Base-by-base conservation (phyloP, 495 filamentous ascomycete genomes). In the Penicillium canariense region DNA sequence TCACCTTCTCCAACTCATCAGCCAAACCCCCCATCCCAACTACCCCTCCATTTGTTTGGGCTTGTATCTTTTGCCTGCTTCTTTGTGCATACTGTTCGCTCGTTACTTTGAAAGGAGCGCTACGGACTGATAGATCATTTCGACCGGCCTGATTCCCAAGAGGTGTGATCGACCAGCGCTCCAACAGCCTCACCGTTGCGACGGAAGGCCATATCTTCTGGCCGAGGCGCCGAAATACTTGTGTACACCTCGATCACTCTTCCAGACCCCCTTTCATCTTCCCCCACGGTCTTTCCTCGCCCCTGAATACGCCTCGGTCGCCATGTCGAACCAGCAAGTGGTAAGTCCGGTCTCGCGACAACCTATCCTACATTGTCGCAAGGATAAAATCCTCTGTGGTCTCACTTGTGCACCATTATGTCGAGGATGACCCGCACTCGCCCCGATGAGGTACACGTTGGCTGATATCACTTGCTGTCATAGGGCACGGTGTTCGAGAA, bases 401-500 rank as follows among this genome's bases (percentile, higher is more conserved):
- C n/a, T n/a, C n/a, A n/a, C n/a, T n/a, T n/a, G n/a, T n/a, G n/a
- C n/a, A n/a, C n/a, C n/a, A n/a, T n/a, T n/a, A n/a, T n/a, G n/a
- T n/a, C n/a, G n/a, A n/a, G n/a, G n/a, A n/a, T n/a, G n/a, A n/a
- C n/a, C n/a, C n/a, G n/a, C n/a, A n/a, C n/a, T n/a, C n/a, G n/a
- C n/a, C n/a, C n/a, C n/a, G n/a, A n/a, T n/a, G n/a, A n/a, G n/a
- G n/a, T n/a, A n/a, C n/a, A n/a, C n/a, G 25, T 46, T 61, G 54
- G 61, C 73, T 78, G 61, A 78, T 66, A 57, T 51, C 48, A 56
- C 54, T 54, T 58, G 50, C 50, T 58, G 57, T 55, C 52, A 70
- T 64, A 89, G 87, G 94, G 95, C 65, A 65, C 70, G 54, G 85
- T 97, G 56, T 99, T 96, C 77, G 78, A 86, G 68, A 81, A 85